Evolutionary conservation across 2,329 filamentous ascomycete species (phyloP).

Genomic region (Penicillium sp.): DNA sequence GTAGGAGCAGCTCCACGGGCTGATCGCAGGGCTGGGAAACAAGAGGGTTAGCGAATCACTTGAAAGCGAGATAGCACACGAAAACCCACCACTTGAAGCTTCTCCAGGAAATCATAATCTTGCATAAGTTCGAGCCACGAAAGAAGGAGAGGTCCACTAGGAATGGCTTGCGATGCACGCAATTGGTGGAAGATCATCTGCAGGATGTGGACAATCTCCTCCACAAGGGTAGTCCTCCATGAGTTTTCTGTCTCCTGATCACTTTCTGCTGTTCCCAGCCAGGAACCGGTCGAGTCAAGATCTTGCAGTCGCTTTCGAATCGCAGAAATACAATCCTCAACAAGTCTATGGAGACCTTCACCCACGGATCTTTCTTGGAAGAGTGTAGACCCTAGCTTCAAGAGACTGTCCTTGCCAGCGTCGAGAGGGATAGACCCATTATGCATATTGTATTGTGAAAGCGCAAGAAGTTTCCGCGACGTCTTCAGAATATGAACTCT

Average conservation of each 20-base stretch:
- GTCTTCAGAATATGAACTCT: conserved; percentile 62
- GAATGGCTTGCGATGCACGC: conserved; percentile 53
- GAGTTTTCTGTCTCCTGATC: conserved; percentile 53
- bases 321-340: conserved; percentile 31
- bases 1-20: conserved; percentile 39
- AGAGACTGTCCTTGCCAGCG: conserved; percentile 13
- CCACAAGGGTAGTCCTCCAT: conserved; percentile 59
- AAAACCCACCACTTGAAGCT: conserved; percentile 51
- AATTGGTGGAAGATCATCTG: conserved; percentile 67
- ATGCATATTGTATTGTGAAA: conserved; percentile 25
- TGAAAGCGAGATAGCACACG: not conserved
- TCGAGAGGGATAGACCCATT: conserved; percentile 8
- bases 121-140: conserved; percentile 72
- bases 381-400: conserved; percentile 25
- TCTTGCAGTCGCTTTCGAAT: conserved; percentile 29
- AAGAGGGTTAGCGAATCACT: conserved; percentile 11
- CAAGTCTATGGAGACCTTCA: conserved; percentile 21
- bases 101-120: conserved; percentile 63
- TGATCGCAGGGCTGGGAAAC: conserved; percentile 33
- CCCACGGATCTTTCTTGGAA: conserved; percentile 27
- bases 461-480: conserved; percentile 45
- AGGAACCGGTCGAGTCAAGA: conserved; percentile 36
- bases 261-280: conserved; percentile 44
- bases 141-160: conserved; percentile 53
- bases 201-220: conserved; percentile 67